phyloP scores from a whole-genome alignment of 2,329 filamentous ascomycete genomes.

The Phoma sp. region DNA sequence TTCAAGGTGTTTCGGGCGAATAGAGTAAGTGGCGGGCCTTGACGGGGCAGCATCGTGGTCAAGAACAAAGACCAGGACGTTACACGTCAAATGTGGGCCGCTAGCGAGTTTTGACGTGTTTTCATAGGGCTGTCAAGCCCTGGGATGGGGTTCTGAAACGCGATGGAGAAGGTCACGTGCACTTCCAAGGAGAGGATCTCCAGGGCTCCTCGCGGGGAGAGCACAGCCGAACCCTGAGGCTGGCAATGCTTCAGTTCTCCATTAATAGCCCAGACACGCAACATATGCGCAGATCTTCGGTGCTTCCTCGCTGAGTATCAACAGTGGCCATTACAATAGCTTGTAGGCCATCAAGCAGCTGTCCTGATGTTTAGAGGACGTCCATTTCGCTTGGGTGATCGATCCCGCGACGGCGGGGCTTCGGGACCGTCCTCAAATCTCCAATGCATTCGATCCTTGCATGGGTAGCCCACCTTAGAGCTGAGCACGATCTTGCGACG shows the following conservation, averaged over 20 bases:
- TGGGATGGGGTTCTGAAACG: conserved; percentile 14
- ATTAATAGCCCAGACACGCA: neutral
- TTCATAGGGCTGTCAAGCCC: conserved; percentile 13
- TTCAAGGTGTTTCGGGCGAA: conserved; percentile 12
- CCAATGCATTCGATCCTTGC: conserved; percentile 25
- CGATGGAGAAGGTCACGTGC: conserved; percentile 8
- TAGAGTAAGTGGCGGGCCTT: conserved; percentile 8
- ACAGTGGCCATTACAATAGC: no score
- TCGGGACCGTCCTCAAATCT: conserved; percentile 32
- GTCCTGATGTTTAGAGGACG: neutral
- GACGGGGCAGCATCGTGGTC: conserved; percentile 15
- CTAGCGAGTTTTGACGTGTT: conserved; percentile 16
- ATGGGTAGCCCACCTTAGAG: conserved; percentile 25
- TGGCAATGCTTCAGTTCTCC: conserved; percentile 10
- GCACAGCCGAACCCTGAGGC: conserved; percentile 7
- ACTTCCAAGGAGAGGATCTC: neutral
- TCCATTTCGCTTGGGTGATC: neutral
- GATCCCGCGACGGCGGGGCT: conserved; percentile 8
- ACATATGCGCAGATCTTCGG: neutral
- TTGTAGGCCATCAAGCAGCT: neutral
- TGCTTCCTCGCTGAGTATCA: neutral
- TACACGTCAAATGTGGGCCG: conserved; percentile 28
- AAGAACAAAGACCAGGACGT: conserved; percentile 17
- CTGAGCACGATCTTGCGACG: conserved; percentile 31
- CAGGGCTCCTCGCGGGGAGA: neutral